These are phyloP conservation scores for Macrolepiota albuminosa DNA, from an alignment of 768 basidiomycete species.

Conservation along the genomic window DNA sequence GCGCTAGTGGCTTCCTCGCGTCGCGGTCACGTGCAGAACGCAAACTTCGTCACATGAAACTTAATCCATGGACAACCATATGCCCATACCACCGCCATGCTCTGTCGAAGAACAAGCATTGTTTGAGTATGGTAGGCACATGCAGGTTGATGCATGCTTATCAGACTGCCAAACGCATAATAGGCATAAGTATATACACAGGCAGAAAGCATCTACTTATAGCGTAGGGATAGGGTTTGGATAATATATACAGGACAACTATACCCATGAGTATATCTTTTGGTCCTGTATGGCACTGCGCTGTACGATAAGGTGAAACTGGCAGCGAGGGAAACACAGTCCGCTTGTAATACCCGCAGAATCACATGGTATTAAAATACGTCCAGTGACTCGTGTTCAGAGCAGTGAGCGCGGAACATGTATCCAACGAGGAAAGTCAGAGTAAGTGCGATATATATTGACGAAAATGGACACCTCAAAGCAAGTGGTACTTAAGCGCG, in stretches of 20 bases:
- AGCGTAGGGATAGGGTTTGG: background rate
- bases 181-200: background rate
- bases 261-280: background rate
- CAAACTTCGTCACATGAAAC: too few relatives aligned
- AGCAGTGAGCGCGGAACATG: background rate
- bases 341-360: background rate
- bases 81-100: too few relatives aligned
- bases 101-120: too few relatives aligned
- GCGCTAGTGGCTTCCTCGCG: background rate
- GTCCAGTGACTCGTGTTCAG: background rate
- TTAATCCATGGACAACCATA: too few relatives aligned
- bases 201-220: background rate
- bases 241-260: background rate
- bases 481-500: constrained; percentile 1
- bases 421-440: constrained; percentile 1
- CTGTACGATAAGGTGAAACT: background rate
- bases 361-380: background rate
- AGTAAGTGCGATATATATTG: background rate
- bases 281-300: background rate
- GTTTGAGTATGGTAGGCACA: background rate
- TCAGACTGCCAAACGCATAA: background rate
- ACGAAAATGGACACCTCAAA: constrained; percentile 6
- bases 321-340: background rate
- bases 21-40: constrained; percentile 19
- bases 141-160: background rate